A percentile compares a stretch with the other conserved stretches of the same genome.
Conservation (phyloP, 768 basidiomycete genomes). For the Termitomyces sp. region DNA sequence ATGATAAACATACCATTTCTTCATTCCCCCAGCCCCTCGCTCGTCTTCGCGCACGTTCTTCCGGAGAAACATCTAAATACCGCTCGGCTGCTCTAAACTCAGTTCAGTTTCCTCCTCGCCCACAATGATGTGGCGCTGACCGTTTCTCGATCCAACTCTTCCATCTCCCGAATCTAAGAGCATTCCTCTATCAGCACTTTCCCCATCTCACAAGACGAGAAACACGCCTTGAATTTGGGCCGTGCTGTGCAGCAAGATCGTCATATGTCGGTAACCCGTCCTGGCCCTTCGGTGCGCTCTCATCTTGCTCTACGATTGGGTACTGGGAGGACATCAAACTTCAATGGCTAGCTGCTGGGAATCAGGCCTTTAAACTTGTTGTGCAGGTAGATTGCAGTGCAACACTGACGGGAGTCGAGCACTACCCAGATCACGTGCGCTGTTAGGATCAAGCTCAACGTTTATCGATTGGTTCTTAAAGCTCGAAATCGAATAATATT, state of each 20-base stretch:
- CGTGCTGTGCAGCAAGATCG: conserved; percentile 69
- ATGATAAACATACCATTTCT: conserved; percentile 17
- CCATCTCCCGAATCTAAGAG: conserved; percentile 75
- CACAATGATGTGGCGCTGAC: conserved; percentile 28
- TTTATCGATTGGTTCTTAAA: too few relatives aligned
- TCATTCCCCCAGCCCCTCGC: conserved; percentile 69
- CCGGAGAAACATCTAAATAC: conserved; percentile 59
- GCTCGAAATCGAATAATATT: too few relatives aligned
- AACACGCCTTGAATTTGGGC: conserved; percentile 72
- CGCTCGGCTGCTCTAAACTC: conserved; percentile 73
- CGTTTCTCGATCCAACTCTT: conserved; percentile 86
- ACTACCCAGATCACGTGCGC: neutral
- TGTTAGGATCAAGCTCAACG: too few relatives aligned
- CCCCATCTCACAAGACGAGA: neutral
- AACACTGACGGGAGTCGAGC: neutral
- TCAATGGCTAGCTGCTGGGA: neutral
- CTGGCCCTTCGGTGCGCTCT: conserved; percentile 21
- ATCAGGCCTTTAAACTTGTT: conserved; percentile 1
- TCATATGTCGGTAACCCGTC: conserved; percentile 76
- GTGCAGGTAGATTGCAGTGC: conserved; percentile 1
- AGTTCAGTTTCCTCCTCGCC: conserved; percentile 1
- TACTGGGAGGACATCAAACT: conserved; percentile 16
- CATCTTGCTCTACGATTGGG: conserved; percentile 40
- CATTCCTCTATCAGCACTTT: conserved; percentile 8
- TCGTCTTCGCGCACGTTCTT: conserved; percentile 50